Conservation (phyloP, 768 basidiomycete genomes). For the Zangia roseola region DNA sequence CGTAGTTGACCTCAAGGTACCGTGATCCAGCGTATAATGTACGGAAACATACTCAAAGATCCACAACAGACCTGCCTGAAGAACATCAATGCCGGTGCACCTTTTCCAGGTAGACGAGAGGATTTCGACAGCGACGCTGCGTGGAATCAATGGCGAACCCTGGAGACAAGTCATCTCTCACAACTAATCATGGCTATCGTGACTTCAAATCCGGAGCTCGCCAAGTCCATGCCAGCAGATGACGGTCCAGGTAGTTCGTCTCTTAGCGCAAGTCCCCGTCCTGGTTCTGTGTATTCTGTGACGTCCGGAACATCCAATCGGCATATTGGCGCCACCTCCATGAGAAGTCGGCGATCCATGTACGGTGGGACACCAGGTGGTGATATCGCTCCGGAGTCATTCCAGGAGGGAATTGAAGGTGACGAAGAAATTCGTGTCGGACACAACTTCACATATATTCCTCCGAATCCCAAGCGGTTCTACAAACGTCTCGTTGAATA, state of each 20-base stretch:
- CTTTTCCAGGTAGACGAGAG: constrained; percentile 82
- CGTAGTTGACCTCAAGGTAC: constrained; percentile 81
- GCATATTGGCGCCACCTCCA: constrained; percentile 55
- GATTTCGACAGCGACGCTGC: constrained; percentile 84
- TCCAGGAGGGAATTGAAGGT: constrained; percentile 43
- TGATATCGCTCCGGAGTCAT: constrained; percentile 34
- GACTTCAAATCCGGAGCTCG: constrained; percentile 81
- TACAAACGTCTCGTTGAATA: constrained; percentile 83
- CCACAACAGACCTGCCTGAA: constrained; percentile 71
- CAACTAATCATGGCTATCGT: constrained; percentile 89
- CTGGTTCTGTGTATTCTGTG: constrained; percentile 55
- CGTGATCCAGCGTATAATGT: not conserved
- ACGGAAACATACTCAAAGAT: constrained; percentile 5
- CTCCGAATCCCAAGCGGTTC: constrained; percentile 80
- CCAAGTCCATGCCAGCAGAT: constrained; percentile 71
- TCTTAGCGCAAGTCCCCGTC: constrained; percentile 40
- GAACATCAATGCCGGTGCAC: constrained; percentile 79
- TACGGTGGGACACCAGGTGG: constrained; percentile 33
- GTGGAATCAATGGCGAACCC: constrained; percentile 79
- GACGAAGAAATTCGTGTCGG: constrained; percentile 74
- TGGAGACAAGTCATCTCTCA: constrained; percentile 81
- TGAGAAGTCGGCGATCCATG: constrained; percentile 68
- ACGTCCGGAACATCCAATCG: constrained; percentile 42
- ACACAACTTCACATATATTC: constrained; percentile 86
- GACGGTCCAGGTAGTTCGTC: constrained; percentile 11